Evolutionary conservation across 495 filamentous ascomycete species (phyloP), one percentile per base, ranked within the genome.

Genomic region (Amniculicola lignicola): DNA sequence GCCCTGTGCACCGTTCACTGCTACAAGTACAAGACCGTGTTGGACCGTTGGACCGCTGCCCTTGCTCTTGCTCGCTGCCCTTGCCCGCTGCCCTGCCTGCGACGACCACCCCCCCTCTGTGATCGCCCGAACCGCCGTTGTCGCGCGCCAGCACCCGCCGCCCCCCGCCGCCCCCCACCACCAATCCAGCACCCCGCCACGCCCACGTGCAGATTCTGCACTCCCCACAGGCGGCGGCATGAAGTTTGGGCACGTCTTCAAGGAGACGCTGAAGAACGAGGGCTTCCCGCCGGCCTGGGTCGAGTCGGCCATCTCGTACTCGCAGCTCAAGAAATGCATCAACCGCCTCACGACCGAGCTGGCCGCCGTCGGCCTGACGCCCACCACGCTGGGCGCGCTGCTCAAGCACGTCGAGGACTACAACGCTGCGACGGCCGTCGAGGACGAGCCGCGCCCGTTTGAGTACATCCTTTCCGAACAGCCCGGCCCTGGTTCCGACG

Each of bases 211-310:
- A 43, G 19, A 49, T 16, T 62, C 37, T 48, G 51, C 51, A 10
- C 44, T 38, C 10, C 35, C 27, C 36, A 54, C 35, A 55, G 50
- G 51, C 28, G 31, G 33, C 12, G 35, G 11, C 47, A 89, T 89
- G 86, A 89, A 89, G 72, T 89, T 88, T 70, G 84, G 78, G n/a
- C 84, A 82, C 57, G 75, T 79, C 35, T 88, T 83, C 64, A 73
- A 79, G 52, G 75, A 81, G 59, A 74, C 74, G 42, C 72, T 89
- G 28, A 62, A 75, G 46, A 74, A 68, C 51, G 81, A 82, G 54
- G 75, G 71, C 56, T 74, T 68, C 65, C 86, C 86, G 0, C 71
- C 74, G 29, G 77, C 82, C 62, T 89, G 86, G 86, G 75, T 85
- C 4, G 77, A 82, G 14, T 79, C 77, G 37, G 85, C 86, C 15